Evolutionary conservation across 306 rosid species (phyloP).

Genomic region (Oxytropis ochrocephala): DNA sequence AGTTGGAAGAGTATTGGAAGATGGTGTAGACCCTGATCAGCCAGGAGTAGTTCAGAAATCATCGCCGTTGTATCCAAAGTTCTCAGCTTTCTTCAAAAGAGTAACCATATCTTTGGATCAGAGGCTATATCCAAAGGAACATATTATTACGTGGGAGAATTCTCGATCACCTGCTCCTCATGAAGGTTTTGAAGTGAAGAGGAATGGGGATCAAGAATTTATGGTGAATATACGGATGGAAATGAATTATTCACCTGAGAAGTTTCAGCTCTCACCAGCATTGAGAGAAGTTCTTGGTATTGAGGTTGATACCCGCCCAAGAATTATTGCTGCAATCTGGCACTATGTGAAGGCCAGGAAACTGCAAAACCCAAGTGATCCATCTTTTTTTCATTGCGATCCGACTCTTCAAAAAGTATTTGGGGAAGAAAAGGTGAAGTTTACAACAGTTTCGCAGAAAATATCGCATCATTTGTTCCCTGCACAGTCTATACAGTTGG

Average conservation of each 20-base stretch:
- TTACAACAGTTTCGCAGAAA: constrained; percentile 83
- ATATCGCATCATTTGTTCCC: constrained; percentile 89
- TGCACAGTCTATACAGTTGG: constrained; percentile 86
- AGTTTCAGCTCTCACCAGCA: constrained; percentile 81
- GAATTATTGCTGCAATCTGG: constrained; percentile 96
- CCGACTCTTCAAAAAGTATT: constrained; percentile 89
- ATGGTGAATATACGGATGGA: constrained; percentile 67
- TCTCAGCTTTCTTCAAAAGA: constrained; percentile 88
- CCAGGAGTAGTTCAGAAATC: constrained; percentile 79
- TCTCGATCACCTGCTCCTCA: constrained; percentile 80
- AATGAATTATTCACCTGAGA: constrained; percentile 92
- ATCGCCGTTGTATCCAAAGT: constrained; percentile 74
- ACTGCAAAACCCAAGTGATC: constrained; percentile 81
- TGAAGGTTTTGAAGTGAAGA: constrained; percentile 97
- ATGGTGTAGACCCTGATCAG: constrained; percentile 97
- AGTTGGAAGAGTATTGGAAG: constrained; percentile 94
- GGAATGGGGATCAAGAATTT: constrained; percentile 94
- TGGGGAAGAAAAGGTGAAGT: constrained; percentile 93
- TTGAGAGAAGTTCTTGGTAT: constrained; percentile 97
- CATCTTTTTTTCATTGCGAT: constrained; percentile 78
- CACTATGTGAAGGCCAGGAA: constrained; percentile 99
- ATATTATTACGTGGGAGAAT: constrained; percentile 79
- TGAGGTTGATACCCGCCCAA: constrained; percentile 97
- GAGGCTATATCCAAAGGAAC: constrained; percentile 84
- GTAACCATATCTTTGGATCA: constrained; percentile 91